These are phyloP conservation scores for Ganoderma boninense DNA, from an alignment of 1,284 basidiomycete genomes.

Conservation along the genomic window DNA sequence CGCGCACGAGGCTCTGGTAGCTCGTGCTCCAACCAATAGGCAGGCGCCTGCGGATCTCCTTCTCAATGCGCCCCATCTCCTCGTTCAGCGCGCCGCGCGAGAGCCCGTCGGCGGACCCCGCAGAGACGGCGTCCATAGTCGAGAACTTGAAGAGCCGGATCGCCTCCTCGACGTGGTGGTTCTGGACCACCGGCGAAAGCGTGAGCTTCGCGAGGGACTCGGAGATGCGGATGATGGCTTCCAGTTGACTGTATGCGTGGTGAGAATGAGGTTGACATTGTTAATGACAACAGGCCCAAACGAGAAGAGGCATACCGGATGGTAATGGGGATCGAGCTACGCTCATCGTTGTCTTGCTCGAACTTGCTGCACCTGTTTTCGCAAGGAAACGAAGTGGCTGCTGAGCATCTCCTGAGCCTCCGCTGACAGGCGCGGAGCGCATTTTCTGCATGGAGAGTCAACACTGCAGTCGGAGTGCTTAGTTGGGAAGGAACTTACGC, in stretches of 20 bases:
- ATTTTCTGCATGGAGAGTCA: conserved; percentile 69
- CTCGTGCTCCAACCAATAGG: conserved; percentile 98
- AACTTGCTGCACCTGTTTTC: conserved; percentile 97
- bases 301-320: conserved; percentile 72
- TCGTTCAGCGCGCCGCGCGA: conserved; percentile 94
- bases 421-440: conserved; percentile 91
- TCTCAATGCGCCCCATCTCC: conserved; percentile 93
- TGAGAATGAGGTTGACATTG: neutral
- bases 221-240: conserved; percentile 98
- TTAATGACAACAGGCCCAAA: neutral
- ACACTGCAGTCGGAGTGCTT: neutral
- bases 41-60: conserved; percentile 87
- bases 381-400: conserved; percentile 94
- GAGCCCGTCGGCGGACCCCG: conserved; percentile 91
- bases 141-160: conserved; percentile 99
- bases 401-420: conserved; percentile 98
- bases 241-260: conserved; percentile 79
- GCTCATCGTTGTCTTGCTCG: conserved; percentile 96
- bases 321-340: conserved; percentile 98
- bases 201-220: conserved; percentile 97
- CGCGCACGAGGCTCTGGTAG: conserved; percentile 92
- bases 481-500: conserved; percentile 57
- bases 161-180: conserved; percentile 97
- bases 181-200: conserved; percentile 85
- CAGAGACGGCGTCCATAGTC: conserved; percentile 98